These are phyloP conservation scores for Albugo laibachii DNA, from an alignment of 352 stramenopile genomes.

Conservation along the genomic window DNA sequence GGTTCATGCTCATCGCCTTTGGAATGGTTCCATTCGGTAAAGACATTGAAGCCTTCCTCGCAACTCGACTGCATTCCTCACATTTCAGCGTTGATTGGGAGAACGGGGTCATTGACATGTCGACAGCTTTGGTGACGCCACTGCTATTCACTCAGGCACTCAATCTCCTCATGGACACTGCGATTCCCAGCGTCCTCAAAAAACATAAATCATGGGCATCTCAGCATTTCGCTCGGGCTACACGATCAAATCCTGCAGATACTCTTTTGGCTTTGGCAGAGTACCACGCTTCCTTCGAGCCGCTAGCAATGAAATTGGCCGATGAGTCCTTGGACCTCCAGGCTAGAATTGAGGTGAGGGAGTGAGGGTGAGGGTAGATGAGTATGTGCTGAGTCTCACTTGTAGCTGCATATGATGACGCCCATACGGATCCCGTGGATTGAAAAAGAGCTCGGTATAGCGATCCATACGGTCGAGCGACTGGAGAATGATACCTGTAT, in stretches of 20 bases:
- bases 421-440: slow-evolving; percentile 77
- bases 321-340: slow-evolving; percentile 38
- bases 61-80: slow-evolving; percentile 57
- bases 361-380: neutral
- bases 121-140: slow-evolving; percentile 65
- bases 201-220: slow-evolving; percentile 41
- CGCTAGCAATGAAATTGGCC: slow-evolving; percentile 16
- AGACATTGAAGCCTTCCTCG: slow-evolving; percentile 59
- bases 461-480: slow-evolving; percentile 53
- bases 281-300: slow-evolving; percentile 68
- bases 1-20: slow-evolving; percentile 79
- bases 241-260: slow-evolving; percentile 63
- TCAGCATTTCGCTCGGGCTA: slow-evolving; percentile 46
- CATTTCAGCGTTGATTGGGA: slow-evolving; percentile 69
- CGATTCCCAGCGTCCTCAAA: slow-evolving; percentile 40
- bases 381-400: neutral
- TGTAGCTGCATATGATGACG: slow-evolving; percentile 75
- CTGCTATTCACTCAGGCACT: slow-evolving; percentile 69
- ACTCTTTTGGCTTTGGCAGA: slow-evolving; percentile 61
- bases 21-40: slow-evolving; percentile 72
- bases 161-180: slow-evolving; percentile 70
- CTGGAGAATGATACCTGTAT: slow-evolving; percentile 67
- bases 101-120: slow-evolving; percentile 75
- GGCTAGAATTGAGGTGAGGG: slow-evolving; percentile 56
- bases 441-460: slow-evolving; percentile 46